A percentile compares a stretch with the other conserved stretches of the same genome.
These are phyloP conservation scores for Chrysophaeum taylorii DNA, from an alignment of 352 stramenopile species.

Conservation along the genomic window DNA sequence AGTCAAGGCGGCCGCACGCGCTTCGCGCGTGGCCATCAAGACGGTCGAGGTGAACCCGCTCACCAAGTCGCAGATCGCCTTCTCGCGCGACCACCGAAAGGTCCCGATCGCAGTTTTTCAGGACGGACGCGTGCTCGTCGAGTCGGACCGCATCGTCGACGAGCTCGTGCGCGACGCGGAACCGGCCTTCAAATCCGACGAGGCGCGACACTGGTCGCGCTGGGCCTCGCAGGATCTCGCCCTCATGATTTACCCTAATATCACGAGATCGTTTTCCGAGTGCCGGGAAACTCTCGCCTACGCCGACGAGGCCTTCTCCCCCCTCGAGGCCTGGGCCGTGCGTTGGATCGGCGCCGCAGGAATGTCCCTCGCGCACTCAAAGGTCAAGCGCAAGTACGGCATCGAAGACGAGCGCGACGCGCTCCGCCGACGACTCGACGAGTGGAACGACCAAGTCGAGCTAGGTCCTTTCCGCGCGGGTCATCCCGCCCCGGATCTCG, in stretches of 20 bases:
- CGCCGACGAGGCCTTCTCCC: not conserved
- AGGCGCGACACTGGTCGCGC: not conserved
- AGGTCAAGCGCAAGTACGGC: slow-evolving; percentile 15
- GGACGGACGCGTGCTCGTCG: slow-evolving; percentile 7
- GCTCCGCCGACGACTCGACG: not conserved
- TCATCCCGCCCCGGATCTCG: not conserved
- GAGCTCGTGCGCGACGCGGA: not conserved
- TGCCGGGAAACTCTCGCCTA: not conserved
- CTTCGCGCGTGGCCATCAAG: not conserved
- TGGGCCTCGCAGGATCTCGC: not conserved
- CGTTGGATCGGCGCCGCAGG: not conserved
- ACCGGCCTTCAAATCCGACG: not conserved
- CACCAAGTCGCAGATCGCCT: slow-evolving; percentile 3
- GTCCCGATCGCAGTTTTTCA: slow-evolving; percentile 5
- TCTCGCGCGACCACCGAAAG: not conserved
- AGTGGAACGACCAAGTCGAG: not conserved
- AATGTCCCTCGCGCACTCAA: slow-evolving; percentile 1
- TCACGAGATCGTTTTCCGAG: not conserved
- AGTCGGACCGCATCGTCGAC: slow-evolving; percentile 3
- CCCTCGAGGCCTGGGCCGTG: not conserved
- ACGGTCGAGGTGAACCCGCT: slow-evolving; percentile 10
- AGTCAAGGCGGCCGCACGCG: not conserved
- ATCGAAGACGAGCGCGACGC: slow-evolving; percentile 11
- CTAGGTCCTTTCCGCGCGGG: not conserved
- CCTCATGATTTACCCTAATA: slow-evolving; percentile 12